A percentile compares a stretch with the other conserved stretches of the same genome.
These are phyloP conservation scores for Rhizoctonia solani DNA, from an alignment of 1,284 basidiomycete species.

Conservation along the genomic window DNA sequence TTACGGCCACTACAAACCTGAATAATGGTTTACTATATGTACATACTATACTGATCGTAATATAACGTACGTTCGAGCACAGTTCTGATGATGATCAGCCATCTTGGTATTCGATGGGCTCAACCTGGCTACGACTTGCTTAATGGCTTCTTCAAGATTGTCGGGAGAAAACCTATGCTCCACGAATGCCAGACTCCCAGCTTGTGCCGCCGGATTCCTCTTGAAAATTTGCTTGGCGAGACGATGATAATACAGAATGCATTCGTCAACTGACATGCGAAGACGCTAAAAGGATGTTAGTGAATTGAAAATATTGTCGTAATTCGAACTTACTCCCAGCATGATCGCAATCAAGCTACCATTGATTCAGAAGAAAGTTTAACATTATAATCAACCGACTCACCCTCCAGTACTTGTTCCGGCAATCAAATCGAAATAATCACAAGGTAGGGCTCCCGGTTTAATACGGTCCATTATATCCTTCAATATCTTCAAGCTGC, in stretches of 20 bases:
- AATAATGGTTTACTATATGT: background rate
- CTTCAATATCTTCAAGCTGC: constrained; percentile 26
- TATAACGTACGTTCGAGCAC: constrained; percentile 14
- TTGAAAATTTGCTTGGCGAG: constrained; percentile 44
- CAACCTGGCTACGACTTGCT: constrained; percentile 6
- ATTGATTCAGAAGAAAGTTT: background rate
- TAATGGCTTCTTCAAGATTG: constrained; percentile 33
- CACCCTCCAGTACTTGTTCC: constrained; percentile 36
- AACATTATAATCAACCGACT: background rate
- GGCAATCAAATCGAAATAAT: constrained; percentile 37
- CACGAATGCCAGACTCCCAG: background rate
- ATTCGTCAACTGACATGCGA: constrained; percentile 46
- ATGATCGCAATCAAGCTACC: constrained; percentile 48
- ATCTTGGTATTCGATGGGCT: constrained; percentile 6
- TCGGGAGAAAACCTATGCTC: constrained; percentile 18
- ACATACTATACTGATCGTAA: background rate
- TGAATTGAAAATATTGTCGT: background rate
- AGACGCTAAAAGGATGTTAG: constrained; percentile 40
- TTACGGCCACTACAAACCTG: constrained; percentile 29
- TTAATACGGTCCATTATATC: constrained; percentile 32
- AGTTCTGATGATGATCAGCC: constrained; percentile 13
- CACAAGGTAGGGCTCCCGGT: constrained; percentile 30
- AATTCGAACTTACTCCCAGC: constrained; percentile 41
- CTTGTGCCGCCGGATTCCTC: background rate
- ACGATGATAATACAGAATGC: constrained; percentile 43